phyloP scores from a whole-genome alignment of 2,329 filamentous ascomycete genomes.

The Trichoderma afroharzianum region DNA sequence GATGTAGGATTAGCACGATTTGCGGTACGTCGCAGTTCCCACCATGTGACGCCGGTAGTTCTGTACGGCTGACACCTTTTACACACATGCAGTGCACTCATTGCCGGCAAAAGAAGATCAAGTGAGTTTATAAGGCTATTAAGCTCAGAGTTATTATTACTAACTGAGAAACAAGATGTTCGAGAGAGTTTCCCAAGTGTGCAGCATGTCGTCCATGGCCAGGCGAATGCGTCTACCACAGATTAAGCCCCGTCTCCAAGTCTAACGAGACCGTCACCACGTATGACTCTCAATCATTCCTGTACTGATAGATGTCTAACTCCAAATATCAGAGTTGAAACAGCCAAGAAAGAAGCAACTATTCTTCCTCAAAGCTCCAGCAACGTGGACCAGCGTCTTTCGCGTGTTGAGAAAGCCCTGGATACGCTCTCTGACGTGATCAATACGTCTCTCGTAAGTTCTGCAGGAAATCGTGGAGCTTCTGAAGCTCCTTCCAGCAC shows the following conservation, averaged over 20 bases:
- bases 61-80: neutral
- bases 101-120: conserved; percentile 5
- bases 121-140: neutral
- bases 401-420: neutral
- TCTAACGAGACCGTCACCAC: neutral
- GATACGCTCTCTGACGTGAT: neutral
- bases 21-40: neutral
- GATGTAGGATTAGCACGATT: neutral
- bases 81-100: neutral
- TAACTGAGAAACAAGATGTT: neutral
- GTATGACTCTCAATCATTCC: neutral
- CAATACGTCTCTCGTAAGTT: neutral
- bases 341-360: neutral
- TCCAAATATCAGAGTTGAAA: neutral
- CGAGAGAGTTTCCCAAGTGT: neutral
- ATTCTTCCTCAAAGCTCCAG: neutral
- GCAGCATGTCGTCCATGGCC: conserved; percentile 7
- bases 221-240: neutral
- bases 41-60: neutral
- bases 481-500: neutral
- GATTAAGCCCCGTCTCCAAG: neutral
- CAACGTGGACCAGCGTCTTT: neutral
- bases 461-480: neutral
- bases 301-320: neutral
- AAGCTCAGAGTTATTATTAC: too few relatives aligned